These are phyloP conservation scores for Pyrenula massariospora DNA, from an alignment of 495 filamentous ascomycete species.

Conservation along the genomic window DNA sequence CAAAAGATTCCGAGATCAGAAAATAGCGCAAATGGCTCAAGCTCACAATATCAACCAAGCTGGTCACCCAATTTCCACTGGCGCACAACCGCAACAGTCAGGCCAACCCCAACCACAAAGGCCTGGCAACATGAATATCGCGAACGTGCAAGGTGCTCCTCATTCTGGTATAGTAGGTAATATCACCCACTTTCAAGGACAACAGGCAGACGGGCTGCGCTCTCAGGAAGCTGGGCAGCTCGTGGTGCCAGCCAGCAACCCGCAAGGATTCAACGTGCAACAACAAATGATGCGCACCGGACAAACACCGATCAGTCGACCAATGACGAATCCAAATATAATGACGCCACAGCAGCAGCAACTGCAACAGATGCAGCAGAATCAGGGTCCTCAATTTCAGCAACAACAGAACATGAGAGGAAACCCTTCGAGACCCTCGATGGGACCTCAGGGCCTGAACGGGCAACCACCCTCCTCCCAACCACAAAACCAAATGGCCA, in stretches of 20 bases:
- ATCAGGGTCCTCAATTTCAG: conserved; percentile 15
- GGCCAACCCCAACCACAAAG: conserved; percentile 22
- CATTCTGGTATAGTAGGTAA: conserved; percentile 35
- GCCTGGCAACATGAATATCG: conserved; percentile 29
- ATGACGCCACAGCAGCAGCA: conserved; percentile 31
- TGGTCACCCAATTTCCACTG: conserved; percentile 22
- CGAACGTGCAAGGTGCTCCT: conserved; percentile 30
- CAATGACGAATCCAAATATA: conserved; percentile 27
- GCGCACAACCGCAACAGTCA: conserved; percentile 28
- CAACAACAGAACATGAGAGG: conserved; percentile 11
- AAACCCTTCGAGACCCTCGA: not conserved
- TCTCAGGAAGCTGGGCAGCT: conserved; percentile 54
- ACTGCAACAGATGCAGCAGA: conserved; percentile 1
- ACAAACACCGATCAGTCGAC: conserved; percentile 25
- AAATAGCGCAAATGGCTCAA: conserved; percentile 24
- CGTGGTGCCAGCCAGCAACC: conserved; percentile 54
- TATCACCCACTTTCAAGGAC: conserved; percentile 43
- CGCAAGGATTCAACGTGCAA: conserved; percentile 23
- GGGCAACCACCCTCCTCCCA: conserved; percentile 24
- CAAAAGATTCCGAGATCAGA: conserved; percentile 22
- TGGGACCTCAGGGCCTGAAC: conserved; percentile 37
- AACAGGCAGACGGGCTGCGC: conserved; percentile 50
- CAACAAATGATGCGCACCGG: conserved; percentile 25
- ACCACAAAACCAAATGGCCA: conserved; percentile 16
- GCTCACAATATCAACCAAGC: conserved; percentile 10